Percentiles rank a stretch among this genome's conserved stretches.
Evolutionary conservation across 148 eudicot genomes (phyloP).

Genomic region (Vaccinium darrowii): DNA sequence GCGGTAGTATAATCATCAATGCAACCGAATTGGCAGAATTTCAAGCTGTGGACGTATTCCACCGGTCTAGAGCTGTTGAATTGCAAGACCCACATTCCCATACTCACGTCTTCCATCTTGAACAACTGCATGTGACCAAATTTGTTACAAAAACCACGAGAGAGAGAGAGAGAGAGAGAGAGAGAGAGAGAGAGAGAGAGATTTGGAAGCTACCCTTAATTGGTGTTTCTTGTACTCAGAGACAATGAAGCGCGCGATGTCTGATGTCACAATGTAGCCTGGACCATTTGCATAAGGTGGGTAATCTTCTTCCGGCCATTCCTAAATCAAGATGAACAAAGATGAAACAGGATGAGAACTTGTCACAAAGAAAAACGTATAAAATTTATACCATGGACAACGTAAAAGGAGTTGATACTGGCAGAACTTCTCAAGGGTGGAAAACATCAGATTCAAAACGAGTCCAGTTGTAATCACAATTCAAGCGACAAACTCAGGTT

Average conservation of each 20-base stretch:
- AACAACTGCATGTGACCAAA: constrained; percentile 55
- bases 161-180: background rate
- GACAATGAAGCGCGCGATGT: constrained; percentile 66
- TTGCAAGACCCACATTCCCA: constrained; percentile 97
- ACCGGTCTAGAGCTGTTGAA: constrained; percentile 60
- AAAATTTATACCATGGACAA: background rate
- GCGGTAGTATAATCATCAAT: constrained; percentile 75
- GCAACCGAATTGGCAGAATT: constrained; percentile 87
- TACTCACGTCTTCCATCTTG: constrained; percentile 98
- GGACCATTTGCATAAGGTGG: constrained; percentile 97
- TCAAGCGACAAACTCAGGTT: background rate
- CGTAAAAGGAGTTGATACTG: background rate
- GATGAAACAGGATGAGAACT: background rate
- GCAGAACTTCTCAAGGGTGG: background rate
- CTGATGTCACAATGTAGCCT: constrained; percentile 85
- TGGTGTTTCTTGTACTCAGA: constrained; percentile 73
- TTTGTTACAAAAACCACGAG: background rate
- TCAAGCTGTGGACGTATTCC: constrained; percentile 71
- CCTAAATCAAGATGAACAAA: constrained; percentile 40
- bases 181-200: background rate
- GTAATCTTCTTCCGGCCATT: constrained; percentile 93
- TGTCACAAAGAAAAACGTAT: background rate
- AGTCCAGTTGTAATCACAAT: background rate
- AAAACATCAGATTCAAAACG: background rate
- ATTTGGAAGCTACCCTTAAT: constrained; percentile 46